Base-by-base conservation (phyloP, 164 flowering plant genomes). In the Euptelea pleiosperma region DNA sequence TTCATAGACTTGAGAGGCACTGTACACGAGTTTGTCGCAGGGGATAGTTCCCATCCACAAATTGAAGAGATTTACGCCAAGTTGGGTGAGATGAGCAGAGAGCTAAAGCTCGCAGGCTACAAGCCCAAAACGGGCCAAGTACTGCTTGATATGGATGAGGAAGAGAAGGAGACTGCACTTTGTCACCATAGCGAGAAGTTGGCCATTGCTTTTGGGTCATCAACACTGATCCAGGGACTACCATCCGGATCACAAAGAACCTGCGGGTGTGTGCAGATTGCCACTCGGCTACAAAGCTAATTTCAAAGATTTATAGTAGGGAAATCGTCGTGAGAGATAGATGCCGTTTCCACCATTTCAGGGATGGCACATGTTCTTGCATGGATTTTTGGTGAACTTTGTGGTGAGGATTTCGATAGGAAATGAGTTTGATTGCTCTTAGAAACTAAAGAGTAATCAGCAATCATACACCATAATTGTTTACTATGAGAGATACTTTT, bases 191-290 rank as follows among this genome's bases (percentile, higher is more conserved):
- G 67, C 58, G 74, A 62, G 46, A 63, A 57, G 43, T 45, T 67
- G 62, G 71, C 71, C n/a, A 68, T 62, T 51, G 63, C 67, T 46
- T 61, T 64, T 57, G 74, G 66, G n/a, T 70, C n/a, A 43, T 65
- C 36, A 61, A 57, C 22, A 56, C 50, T 43, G 50, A 47, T 33
- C 60, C 67, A 2, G 60, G 70, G 5, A 19, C 63, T 19, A 28
- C 74, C 33, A 65, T 70, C 16, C 47, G 74, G 25, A 70, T 70
- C 40, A 57, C 61, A 54, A 70, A 70, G 60, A 70, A 70, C 58
- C 63, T 68, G 24, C 43, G 71, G 21, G 67, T 62, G 11, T 68
- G 67, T 35, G 49, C 40, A 36, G 74, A 70, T 61, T 70, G 74
- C 42, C 74, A 70, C 47, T 53, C 36, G 7, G 65, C 62, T 44